Evolutionary conservation across 2,329 filamentous ascomycete species (phyloP), one percentile per base, ranked within the genome.

Genomic region (Trichoderma sp.): DNA sequence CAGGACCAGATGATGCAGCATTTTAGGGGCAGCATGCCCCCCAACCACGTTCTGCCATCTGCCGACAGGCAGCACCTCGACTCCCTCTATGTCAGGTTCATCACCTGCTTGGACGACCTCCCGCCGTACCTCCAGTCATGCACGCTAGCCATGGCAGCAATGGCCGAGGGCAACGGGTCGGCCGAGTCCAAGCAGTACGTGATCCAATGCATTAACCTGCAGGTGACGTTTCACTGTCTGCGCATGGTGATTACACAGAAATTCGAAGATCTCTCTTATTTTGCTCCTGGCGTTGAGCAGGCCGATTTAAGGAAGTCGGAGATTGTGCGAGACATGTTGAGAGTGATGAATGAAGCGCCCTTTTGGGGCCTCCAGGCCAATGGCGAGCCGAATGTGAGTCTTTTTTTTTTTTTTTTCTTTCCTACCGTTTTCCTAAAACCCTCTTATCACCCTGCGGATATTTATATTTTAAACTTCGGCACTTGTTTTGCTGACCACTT

Each of bases 331-430:
- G 82, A 84, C 57, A 83, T 84, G 79, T 51, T 84, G 15, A 76
- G 80, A 0, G 79, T 83, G 0, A 80, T 84, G 32, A 79, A 80
- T 1, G 80, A 82, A 57, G 80, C 82, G 2, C 83, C 83, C 0
- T 84, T 84, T 51, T 84, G 82, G 81, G 78, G 81, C 0, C 64
- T 83, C 30, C 80, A 82, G 36, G 78, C 81, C 3, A 83, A 83
- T 21, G 81, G 82, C 1, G 82, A 83, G 61, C 80, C 82, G 30
- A 80, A 81, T 63, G 82, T 82, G 58, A 76, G 81, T 32, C 4
- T 14, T 56, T 24, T 47, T 57, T 71, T 30, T 32, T 3, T n/a
- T 7, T 9, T 21, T 24, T 12, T 3, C 15, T 24, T 5, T 28
- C 26, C 24, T 28, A 28, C 34, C 51, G 21, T 12, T 56, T 47